Evolutionary conservation across 179 eudicot species (phyloP), one percentile per base, ranked within the genome.

Genomic region (Carnegiea gigantea): DNA sequence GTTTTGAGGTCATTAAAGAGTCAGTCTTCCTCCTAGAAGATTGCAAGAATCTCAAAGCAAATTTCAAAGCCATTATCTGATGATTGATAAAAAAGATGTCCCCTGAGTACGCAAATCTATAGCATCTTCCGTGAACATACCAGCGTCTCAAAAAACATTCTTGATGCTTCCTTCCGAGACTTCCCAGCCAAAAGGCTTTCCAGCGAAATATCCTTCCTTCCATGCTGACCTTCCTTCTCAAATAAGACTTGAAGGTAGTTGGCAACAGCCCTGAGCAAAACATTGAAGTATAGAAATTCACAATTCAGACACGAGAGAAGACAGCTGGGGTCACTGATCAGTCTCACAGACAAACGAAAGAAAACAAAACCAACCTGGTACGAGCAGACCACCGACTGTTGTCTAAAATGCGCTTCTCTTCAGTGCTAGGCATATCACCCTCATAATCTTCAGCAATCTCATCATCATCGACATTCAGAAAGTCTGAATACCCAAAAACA

Each of bases 331-430:
- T 24, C 75, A 71, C 7, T 33, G 23, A 30, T 51, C 18, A 6
- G 26, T 24, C 15, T 33, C 24, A 10, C 26, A 81, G 21, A 36
- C 21, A 57, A 70, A 30, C 1, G 12, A 48, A 33, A 21, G 76
- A 48, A 74, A 40, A 18, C 12, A 67, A 24, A 23, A 73, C 68
- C 83, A 77, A 95, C 99, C 98, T 97, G 80, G 98, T 93, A 83
- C 99, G 98, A 72, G 98, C 82, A 82, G 99, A 97, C 99, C 99
- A 97, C 59, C 99, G 98, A 83, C 90, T 97, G 83, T 97, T 97
- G 77, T 95, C 99, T 15, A 89, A 83, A 73, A 88, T 75, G 75
- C 86, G 86, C 21, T 84, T 73, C 80, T 90, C 92, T 78, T 93
- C 97, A 78, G 87, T 86, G 87, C 86, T 86, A 67, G 93, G 92